Percentiles rank a stretch among this genome's conserved stretches.
phyloP scores from a whole-genome alignment of 2,329 filamentous ascomycete genomes.

The Penicillium olsonii region DNA sequence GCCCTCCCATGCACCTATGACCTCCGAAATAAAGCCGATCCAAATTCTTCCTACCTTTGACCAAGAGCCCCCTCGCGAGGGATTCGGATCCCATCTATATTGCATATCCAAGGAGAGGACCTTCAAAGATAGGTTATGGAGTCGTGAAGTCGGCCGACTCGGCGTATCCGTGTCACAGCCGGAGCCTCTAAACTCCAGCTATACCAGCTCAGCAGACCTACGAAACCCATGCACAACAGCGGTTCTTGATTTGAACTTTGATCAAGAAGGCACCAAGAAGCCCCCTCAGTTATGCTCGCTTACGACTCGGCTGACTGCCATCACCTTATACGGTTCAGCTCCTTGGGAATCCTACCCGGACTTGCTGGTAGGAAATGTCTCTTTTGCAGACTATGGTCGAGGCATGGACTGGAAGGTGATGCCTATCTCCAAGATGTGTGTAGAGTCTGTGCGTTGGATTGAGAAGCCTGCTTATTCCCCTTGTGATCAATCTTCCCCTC shows the following conservation, averaged over 20 bases:
- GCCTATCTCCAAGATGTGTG: neutral
- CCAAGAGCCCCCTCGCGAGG: neutral
- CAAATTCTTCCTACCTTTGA: neutral
- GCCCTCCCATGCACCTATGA: neutral
- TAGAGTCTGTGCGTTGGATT: neutral
- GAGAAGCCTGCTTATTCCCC: neutral
- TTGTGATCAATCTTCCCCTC: neutral
- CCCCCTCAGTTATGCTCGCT: neutral
- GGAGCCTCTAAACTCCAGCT: neutral
- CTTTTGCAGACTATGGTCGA: neutral
- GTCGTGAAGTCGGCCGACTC: neutral
- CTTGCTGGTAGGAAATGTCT: neutral
- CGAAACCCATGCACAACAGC: neutral
- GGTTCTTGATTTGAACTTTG: neutral
- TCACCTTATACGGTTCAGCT: neutral
- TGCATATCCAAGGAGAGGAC: neutral
- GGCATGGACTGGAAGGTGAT: neutral
- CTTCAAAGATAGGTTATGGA: neutral
- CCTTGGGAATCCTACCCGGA: neutral
- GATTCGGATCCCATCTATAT: neutral
- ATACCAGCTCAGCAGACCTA: neutral
- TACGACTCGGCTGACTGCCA: neutral
- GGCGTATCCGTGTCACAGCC: neutral
- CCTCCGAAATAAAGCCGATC: neutral
- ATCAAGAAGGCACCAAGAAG: neutral